Percentiles rank a stretch among this genome's conserved stretches.
These are phyloP conservation scores for Aspergillus transmontanensis DNA, from an alignment of 2,329 filamentous ascomycete genomes.

Conservation along the genomic window DNA sequence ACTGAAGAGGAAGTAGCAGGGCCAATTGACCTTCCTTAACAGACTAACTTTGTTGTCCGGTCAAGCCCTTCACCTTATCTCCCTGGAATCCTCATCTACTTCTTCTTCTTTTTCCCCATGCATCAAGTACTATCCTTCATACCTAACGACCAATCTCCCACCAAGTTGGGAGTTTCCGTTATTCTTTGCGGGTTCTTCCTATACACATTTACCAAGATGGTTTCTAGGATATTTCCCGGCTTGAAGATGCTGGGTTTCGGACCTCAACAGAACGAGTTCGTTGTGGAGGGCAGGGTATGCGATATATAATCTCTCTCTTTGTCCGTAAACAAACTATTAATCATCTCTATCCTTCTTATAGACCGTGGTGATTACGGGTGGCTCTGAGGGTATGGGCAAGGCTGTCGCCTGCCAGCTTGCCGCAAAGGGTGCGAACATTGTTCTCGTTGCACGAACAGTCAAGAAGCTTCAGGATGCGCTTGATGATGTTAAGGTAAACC, in stretches of 20 bases:
- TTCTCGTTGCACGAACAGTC: conserved; percentile 79
- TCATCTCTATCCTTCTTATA: conserved; percentile 38
- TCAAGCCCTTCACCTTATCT: conserved; percentile 7
- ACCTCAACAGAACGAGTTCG: conserved; percentile 75
- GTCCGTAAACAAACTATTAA: not conserved
- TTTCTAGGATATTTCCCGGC: too few relatives aligned
- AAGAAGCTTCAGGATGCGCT: conserved; percentile 74
- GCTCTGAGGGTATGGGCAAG: conserved; percentile 89
- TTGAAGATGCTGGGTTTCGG: conserved; percentile 41
- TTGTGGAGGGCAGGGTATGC: conserved; percentile 78
- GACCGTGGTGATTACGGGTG: conserved; percentile 88
- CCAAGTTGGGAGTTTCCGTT: conserved; percentile 33
- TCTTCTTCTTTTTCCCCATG: conserved; percentile 21
- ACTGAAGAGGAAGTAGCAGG: conserved; percentile 12
- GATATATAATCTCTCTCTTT: not conserved
- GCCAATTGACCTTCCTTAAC: not conserved
- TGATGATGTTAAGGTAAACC: conserved; percentile 61
- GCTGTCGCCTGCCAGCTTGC: conserved; percentile 74
- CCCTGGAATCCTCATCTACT: conserved; percentile 8
- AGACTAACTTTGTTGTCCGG: not conserved
- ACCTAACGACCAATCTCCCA: conserved; percentile 26
- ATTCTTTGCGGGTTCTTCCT: conserved; percentile 35
- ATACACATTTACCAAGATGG: conserved; percentile 33
- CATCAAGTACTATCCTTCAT: conserved; percentile 23
- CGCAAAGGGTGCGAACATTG: conserved; percentile 79